phyloP scores from a whole-genome alignment of 768 basidiomycete species.

The Coprinopsis marcescibilis region DNA sequence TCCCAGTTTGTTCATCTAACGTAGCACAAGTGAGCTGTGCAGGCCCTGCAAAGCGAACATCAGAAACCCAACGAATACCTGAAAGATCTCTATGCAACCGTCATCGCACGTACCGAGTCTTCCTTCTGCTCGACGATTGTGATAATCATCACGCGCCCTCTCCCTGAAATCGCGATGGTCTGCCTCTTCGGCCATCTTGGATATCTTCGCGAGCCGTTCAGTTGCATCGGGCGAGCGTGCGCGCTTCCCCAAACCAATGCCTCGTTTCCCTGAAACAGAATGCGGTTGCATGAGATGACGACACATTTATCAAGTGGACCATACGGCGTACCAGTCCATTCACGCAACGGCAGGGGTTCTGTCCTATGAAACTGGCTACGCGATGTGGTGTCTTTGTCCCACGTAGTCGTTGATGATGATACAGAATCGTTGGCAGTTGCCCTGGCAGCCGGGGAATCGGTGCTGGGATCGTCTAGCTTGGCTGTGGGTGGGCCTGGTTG shows the following conservation, averaged over 20 bases:
- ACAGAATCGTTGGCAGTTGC: neutral
- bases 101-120: conserved; percentile 40
- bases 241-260: conserved; percentile 70
- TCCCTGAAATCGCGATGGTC: conserved; percentile 60
- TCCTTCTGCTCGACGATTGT: conserved; percentile 68
- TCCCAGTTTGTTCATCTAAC: conserved; percentile 70
- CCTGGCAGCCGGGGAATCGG: neutral
- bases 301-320: too few relatives aligned
- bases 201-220: conserved; percentile 69
- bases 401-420: neutral
- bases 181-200: conserved; percentile 62
- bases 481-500: neutral
- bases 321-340: conserved; percentile 69
- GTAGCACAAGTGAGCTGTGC: conserved; percentile 71
- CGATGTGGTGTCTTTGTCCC: neutral
- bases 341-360: conserved; percentile 69
- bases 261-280: conserved; percentile 57
- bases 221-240: conserved; percentile 56
- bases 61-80: too few relatives aligned
- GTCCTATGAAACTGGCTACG: conserved; percentile 34
- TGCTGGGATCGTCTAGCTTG: neutral
- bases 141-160: conserved; percentile 66
- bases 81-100: conserved; percentile 5
- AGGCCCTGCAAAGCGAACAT: conserved; percentile 28
- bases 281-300: conserved; percentile 5